A percentile compares a stretch with the other conserved stretches of the same genome.
phyloP scores from a whole-genome alignment of 257 asterid genomes.

The Perilla frutescens region DNA sequence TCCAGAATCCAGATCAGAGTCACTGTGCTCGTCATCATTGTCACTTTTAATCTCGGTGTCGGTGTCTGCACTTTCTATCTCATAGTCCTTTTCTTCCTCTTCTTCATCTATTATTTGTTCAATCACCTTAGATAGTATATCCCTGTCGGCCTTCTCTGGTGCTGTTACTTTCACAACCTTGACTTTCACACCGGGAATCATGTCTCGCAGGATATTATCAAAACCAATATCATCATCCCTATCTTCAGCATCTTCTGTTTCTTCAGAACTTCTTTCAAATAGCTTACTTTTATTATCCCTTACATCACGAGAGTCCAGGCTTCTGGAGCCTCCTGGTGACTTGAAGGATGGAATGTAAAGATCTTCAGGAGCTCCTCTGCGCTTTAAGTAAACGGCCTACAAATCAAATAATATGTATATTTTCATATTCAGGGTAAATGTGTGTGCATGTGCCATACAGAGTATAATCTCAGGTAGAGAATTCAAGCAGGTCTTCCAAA shows the following conservation, averaged over 20 bases:
- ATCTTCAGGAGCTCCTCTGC: constrained; percentile 59
- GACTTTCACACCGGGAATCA: constrained; percentile 95
- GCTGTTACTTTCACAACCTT: constrained; percentile 84
- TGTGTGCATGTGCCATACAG: constrained; percentile 21
- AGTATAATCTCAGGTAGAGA: constrained; percentile 16
- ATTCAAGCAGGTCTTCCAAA: constrained; percentile 25
- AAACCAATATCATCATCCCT: constrained; percentile 73
- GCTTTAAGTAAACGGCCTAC: constrained; percentile 92
- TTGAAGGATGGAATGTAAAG: constrained; percentile 56
- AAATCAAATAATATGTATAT: constrained; percentile 35
- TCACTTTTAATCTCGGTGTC: constrained; percentile 54
- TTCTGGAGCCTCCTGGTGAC: constrained; percentile 52
- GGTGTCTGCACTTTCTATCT: constrained; percentile 46
- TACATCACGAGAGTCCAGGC: constrained; percentile 59
- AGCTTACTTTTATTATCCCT: constrained; percentile 62
- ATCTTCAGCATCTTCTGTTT: constrained; percentile 70
- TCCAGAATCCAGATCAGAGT: constrained; percentile 57
- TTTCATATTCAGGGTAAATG: constrained; percentile 25
- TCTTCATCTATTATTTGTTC: constrained; percentile 88
- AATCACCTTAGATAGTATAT: constrained; percentile 81
- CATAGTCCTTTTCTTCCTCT: constrained; percentile 66
- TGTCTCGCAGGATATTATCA: constrained; percentile 74
- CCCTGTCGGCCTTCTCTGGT: constrained; percentile 78
- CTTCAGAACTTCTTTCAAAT: constrained; percentile 64
- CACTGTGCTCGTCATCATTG: constrained; percentile 54